These are phyloP conservation scores for Ganoderma multipileum DNA, from an alignment of 1,284 basidiomycete species.

Conservation along the genomic window DNA sequence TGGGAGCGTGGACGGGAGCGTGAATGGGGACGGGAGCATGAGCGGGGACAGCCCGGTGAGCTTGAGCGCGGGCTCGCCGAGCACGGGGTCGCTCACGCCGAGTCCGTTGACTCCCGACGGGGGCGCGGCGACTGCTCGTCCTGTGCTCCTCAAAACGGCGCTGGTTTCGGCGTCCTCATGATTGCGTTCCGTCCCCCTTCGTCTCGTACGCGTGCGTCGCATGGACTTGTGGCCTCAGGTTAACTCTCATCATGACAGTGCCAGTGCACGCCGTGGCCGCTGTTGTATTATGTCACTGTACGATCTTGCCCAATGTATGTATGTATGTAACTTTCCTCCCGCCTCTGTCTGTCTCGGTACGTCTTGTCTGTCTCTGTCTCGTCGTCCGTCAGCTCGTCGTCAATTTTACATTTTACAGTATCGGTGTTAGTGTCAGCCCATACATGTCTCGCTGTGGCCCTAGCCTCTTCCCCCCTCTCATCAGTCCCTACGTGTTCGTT, in stretches of 20 bases:
- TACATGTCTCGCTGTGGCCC: constrained; percentile 1
- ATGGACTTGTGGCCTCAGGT: too few relatives aligned
- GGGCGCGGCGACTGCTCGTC: constrained; percentile 3
- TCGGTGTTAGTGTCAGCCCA: neutral
- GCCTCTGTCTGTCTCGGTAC: neutral
- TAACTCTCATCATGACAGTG: neutral
- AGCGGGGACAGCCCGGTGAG: constrained; percentile 22
- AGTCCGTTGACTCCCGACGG: constrained; percentile 33
- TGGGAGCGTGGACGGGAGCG: too few relatives aligned
- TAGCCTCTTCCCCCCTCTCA: neutral
- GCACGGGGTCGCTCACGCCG: constrained; percentile 28
- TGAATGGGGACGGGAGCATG: too few relatives aligned
- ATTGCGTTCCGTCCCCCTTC: neutral
- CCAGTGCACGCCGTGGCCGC: neutral
- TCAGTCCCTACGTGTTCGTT: neutral
- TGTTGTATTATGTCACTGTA: constrained; percentile 14
- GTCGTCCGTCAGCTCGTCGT: neutral
- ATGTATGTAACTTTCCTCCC: constrained; percentile 7
- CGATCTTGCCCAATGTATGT: constrained; percentile 5
- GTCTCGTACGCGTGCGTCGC: too few relatives aligned
- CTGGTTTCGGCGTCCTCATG: constrained; percentile 29
- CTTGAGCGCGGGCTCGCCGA: constrained; percentile 28
- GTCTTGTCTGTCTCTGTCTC: neutral
- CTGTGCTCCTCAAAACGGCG: constrained; percentile 22
- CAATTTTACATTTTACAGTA: neutral